Evolutionary conservation across 2,329 filamentous ascomycete species (phyloP), one percentile per base, ranked within the genome.

Genomic region (Rhynchosporium secalis): DNA sequence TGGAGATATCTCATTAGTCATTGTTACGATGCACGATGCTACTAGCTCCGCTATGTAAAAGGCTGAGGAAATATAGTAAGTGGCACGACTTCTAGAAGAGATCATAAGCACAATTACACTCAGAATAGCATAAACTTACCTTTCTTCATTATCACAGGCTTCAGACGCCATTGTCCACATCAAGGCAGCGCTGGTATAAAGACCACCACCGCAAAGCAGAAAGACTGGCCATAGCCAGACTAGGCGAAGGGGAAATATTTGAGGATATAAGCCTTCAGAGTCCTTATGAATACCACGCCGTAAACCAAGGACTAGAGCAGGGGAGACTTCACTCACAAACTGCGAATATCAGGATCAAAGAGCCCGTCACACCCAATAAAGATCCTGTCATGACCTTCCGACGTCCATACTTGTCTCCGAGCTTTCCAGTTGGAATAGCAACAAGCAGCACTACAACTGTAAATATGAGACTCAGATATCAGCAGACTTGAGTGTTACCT

Each of bases 111-210:
- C 2, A 20, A 5, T 12, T 29, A 15, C 29, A 6, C 9, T n/a
- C 10, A n/a, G 29, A 20, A 28, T 13, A n/a, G 8, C 7, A 9
- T 26, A 20, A 20, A 48, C 57, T 63, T 62, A 65, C 70, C 72
- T 70, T 51, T 56, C 66, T n/a, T 69, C 61, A 49, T 63, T 20
- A 10, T 70, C 66, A 13, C 73, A 70, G 1, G 65, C 65, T 33
- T 70, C 67, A 1, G 70, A 69, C n/a, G 71, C 72, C 68, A 71
- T 70, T 9, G 71, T 70, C 69, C 71, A 73, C 72, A 73, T 73
- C 31, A 70, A 71, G 15, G 71, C 69, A 0, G 70, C 69, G 29
- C 70, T 66, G 6, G 71, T 65, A 38, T 72, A 71, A 7, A 73
- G 55, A 12, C 71, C 72, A 9, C 72, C 72, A 12, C 72, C 72